Evolutionary conservation across 768 basidiomycete genomes (phyloP), one percentile per base, ranked within the genome.

Genomic region (Russula emetica): DNA sequence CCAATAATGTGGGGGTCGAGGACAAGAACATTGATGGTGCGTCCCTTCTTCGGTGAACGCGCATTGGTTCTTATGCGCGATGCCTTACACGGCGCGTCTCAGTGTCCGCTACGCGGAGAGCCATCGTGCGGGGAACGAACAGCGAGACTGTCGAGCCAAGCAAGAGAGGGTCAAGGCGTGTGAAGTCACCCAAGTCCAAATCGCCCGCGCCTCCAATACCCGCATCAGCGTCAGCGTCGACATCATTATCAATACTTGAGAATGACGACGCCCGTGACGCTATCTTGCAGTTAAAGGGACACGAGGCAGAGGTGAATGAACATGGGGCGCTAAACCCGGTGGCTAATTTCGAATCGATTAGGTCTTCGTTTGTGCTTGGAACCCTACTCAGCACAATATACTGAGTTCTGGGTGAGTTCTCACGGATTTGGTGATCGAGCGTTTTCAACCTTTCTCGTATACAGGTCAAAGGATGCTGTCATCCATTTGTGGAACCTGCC

Each of bases 311-410:
- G 63, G 66, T 70, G 18, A 50, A 64, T 59, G 24, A 49, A 24
- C 24, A 59, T 53, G 38, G 28, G 5, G 24, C 5, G 16, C 22
- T 50, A 54, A 22, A 53, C 53, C 44, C 54, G 26, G 51, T 32
- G 28, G 24, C 36, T 65, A 60, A 30, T 32, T 24, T 52, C 34
- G 30, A 32, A 42, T 32, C 8, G 13, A 26, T 32, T 40, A 92
- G 90, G 88, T 93, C 8, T 93, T 92, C 60, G 85, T 89, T 7
- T 89, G 88, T 60, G 83, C 86, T 5, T 93, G 88, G 79, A 92
- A 90, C 74, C 90, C 91, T 14, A 77, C 75, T 42, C 76, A 80
- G 38, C 77, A 76, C 34, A 78, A 81, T 44, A 70, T 85, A n/a
- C 74, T 93, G 20, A 88, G 88, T 24, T 85, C 90, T 32, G 91